Conservation (phyloP, 495 filamentous ascomycete genomes). For the Neurospora sp. region DNA sequence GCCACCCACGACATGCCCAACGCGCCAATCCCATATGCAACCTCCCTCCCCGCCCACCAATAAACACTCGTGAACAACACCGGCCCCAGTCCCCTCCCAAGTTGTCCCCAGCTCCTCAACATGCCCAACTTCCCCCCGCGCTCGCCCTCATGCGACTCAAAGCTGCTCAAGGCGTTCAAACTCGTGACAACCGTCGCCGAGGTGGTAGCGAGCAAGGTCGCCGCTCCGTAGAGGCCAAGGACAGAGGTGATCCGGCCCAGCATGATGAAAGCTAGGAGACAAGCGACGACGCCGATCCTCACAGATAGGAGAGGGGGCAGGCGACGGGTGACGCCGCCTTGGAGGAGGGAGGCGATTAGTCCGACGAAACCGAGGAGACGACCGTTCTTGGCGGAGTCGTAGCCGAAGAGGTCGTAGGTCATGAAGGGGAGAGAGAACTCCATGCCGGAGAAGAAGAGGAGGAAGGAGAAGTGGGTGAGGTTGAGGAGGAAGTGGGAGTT, state of each 20-base stretch:
- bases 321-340: slow-evolving; percentile 74
- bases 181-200: slow-evolving; percentile 91
- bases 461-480: slow-evolving; percentile 75
- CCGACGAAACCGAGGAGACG: slow-evolving; percentile 89
- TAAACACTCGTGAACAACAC: slow-evolving; percentile 91
- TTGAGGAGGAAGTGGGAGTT: slow-evolving; percentile 82
- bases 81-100: slow-evolving; percentile 78
- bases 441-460: slow-evolving; percentile 95
- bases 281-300: slow-evolving; percentile 66
- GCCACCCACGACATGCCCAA: slow-evolving; percentile 66
- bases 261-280: slow-evolving; percentile 68
- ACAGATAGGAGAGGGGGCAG: slow-evolving; percentile 70
- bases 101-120: slow-evolving; percentile 73
- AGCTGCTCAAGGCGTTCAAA: slow-evolving; percentile 80
- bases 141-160: slow-evolving; percentile 72
- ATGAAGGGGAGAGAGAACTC: slow-evolving; percentile 95
- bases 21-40: slow-evolving; percentile 74
- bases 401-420: slow-evolving; percentile 85
- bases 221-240: slow-evolving; percentile 63
- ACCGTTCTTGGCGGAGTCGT: slow-evolving; percentile 68
- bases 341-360: slow-evolving; percentile 80
- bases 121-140: slow-evolving; percentile 78
- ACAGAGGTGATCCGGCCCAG: slow-evolving; percentile 59
- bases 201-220: slow-evolving; percentile 74
- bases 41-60: slow-evolving; percentile 92